Base-by-base conservation (phyloP, 441 rosid species). In the Aquilaria agallochum region DNA sequence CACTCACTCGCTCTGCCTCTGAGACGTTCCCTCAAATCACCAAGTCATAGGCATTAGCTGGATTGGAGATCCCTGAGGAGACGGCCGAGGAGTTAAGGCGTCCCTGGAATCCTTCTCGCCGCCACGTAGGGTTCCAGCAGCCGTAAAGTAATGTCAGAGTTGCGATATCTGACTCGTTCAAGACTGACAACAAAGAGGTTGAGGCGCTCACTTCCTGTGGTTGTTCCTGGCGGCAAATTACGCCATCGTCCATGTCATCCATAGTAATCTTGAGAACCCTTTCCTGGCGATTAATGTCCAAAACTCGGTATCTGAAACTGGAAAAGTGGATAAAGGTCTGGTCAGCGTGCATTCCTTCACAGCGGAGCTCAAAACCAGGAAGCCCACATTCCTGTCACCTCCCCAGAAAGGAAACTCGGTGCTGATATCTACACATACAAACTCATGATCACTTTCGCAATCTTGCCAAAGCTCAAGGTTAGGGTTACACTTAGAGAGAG, bases 391-490 rank as follows among this genome's bases (percentile, higher is more conserved):
- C 0, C 0, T 0, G 0, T 0, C 30, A 30, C 13, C 80, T 20
- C 88, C 87, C 55, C 70, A 79, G 72, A 87, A 82, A 50, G 93
- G 94, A 67, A 55, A 87, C 13, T 73, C 59, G 0, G 63, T 75
- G 0, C 10, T 5, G 57, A 80, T 9, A 0, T n/a, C 40, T 33
- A 85, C 83, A 10, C 94, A 87, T 48, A 9, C 20, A 69, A 71
- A 80, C 40, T 0, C 32, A 9, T 36, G 2, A 3, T 9, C 2
- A 20, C 50, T 42, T 2, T 40, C 2, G 52, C 87, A 82, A 9
- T 0, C 4, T 5, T 6, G 0, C 70, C 27, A 44, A 12, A 49
- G 3, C 0, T 67, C 67, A 32, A 7, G 15, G 27, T 20, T 20
- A 20, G 27, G 11, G 61, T 30, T 5, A 55, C 73, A 45, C 14